phyloP scores from a whole-genome alignment of 768 basidiomycete genomes.

The Leucocoprinus birnbaumii region DNA sequence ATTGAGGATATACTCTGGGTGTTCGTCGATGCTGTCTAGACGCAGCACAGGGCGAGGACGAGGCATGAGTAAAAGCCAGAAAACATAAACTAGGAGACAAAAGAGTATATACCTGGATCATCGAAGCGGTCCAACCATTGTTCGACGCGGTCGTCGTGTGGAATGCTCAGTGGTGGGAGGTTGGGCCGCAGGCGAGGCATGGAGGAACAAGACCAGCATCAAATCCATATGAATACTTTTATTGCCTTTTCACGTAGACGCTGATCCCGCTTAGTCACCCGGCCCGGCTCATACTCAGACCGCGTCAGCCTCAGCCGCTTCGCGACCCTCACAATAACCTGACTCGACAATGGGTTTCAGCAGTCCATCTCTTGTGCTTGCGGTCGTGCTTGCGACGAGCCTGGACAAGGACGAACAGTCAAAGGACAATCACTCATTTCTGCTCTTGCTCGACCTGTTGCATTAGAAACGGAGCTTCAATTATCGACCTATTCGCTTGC shows the following conservation, averaged over 20 bases:
- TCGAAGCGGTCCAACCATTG: slow-evolving; percentile 9
- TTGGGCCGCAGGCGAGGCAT: slow-evolving; percentile 9
- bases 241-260: background rate
- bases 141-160: slow-evolving; percentile 1
- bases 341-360: too few relatives aligned
- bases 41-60: slow-evolving; percentile 1
- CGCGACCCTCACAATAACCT: too few relatives aligned
- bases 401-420: too few relatives aligned
- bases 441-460: too few relatives aligned
- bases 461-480: too few relatives aligned
- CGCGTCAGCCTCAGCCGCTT: too few relatives aligned
- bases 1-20: slow-evolving; percentile 23
- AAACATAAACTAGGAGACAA: background rate
- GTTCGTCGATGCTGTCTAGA: slow-evolving; percentile 23
- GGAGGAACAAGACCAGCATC: background rate
- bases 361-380: too few relatives aligned
- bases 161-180: slow-evolving; percentile 1
- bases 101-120: background rate
- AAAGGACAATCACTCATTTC: too few relatives aligned
- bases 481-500: too few relatives aligned
- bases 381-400: too few relatives aligned
- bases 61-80: background rate
- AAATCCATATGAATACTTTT: background rate
- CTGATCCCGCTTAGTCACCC: too few relatives aligned
- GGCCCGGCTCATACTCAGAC: too few relatives aligned